Evolutionary conservation across 345 rosid genomes (phyloP).

Genomic region (Lenwebbia sp.): DNA sequence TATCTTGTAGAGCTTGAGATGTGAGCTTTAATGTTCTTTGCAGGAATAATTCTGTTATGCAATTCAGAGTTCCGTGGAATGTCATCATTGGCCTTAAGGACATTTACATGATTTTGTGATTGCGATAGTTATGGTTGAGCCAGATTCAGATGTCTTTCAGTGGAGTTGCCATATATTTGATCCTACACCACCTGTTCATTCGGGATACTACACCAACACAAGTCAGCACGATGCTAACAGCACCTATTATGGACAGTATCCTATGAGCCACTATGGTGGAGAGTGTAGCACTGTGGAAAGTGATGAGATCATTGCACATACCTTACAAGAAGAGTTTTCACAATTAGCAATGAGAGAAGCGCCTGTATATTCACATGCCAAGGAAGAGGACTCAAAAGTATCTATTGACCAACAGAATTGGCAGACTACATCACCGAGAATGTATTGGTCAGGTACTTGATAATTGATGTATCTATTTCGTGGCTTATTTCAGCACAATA

Average conservation of each 20-base stretch:
- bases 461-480: neutral
- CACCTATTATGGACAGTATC: slow-evolving; percentile 21
- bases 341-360: slow-evolving; percentile 55
- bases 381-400: slow-evolving; percentile 21
- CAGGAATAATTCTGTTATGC: neutral
- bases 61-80: neutral
- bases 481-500: neutral
- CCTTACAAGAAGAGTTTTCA: slow-evolving; percentile 82
- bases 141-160: slow-evolving; percentile 32
- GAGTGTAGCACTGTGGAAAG: slow-evolving; percentile 53
- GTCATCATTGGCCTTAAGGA: neutral
- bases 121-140: slow-evolving; percentile 28
- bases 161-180: slow-evolving; percentile 63
- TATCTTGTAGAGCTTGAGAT: neutral
- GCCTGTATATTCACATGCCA: slow-evolving; percentile 16
- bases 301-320: slow-evolving; percentile 80
- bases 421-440: slow-evolving; percentile 24
- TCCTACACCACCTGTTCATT: slow-evolving; percentile 27
- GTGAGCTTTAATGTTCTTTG: neutral
- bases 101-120: neutral
- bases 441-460: slow-evolving; percentile 40
- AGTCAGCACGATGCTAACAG: slow-evolving; percentile 26
- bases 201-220: slow-evolving; percentile 40
- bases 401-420: slow-evolving; percentile 31
- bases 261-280: slow-evolving; percentile 29